phyloP scores from a whole-genome alignment of 768 basidiomycete species.

The Mycena vulgaris region DNA sequence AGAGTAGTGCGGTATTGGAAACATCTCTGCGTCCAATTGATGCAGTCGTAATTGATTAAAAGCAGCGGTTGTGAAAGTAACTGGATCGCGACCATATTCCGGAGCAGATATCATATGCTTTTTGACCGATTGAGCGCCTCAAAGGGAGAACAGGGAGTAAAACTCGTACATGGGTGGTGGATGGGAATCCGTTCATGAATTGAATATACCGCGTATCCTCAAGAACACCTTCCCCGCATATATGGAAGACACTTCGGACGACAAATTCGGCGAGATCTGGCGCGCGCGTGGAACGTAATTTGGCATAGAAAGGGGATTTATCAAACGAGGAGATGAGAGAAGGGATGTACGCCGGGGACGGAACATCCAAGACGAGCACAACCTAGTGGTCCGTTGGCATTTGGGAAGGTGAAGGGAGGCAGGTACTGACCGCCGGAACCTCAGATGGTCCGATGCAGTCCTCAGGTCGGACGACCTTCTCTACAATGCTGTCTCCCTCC shows the following conservation, averaged over 20 bases:
- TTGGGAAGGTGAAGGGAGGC: not conserved
- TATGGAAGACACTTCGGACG: slow-evolving; percentile 76
- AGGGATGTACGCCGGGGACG: slow-evolving; percentile 70
- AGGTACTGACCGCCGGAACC: slow-evolving; percentile 58
- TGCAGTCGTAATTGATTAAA: slow-evolving; percentile 80
- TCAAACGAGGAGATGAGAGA: slow-evolving; percentile 65
- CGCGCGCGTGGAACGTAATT: slow-evolving; percentile 60
- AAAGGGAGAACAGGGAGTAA: not conserved
- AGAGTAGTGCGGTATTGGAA: slow-evolving; percentile 75
- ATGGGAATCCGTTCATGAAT: slow-evolving; percentile 81
- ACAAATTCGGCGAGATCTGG: slow-evolving; percentile 51
- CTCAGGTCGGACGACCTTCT: slow-evolving; percentile 26
- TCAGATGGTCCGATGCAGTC: slow-evolving; percentile 55
- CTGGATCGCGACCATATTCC: slow-evolving; percentile 70
- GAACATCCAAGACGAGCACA: slow-evolving; percentile 80
- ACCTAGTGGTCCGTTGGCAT: slow-evolving; percentile 55
- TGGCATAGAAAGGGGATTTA: slow-evolving; percentile 62
- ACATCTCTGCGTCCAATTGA: slow-evolving; percentile 80
- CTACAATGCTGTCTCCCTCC: slow-evolving; percentile 30
- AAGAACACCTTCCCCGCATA: slow-evolving; percentile 80
- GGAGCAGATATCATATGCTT: slow-evolving; percentile 86
- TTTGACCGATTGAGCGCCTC: slow-evolving; percentile 6
- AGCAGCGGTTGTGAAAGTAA: slow-evolving; percentile 77
- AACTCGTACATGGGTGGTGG: slow-evolving; percentile 70
- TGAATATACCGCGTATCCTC: slow-evolving; percentile 77